phyloP scores from a whole-genome alignment of 2,329 filamentous ascomycete species.

The Macrophomina pseudophaseolina region DNA sequence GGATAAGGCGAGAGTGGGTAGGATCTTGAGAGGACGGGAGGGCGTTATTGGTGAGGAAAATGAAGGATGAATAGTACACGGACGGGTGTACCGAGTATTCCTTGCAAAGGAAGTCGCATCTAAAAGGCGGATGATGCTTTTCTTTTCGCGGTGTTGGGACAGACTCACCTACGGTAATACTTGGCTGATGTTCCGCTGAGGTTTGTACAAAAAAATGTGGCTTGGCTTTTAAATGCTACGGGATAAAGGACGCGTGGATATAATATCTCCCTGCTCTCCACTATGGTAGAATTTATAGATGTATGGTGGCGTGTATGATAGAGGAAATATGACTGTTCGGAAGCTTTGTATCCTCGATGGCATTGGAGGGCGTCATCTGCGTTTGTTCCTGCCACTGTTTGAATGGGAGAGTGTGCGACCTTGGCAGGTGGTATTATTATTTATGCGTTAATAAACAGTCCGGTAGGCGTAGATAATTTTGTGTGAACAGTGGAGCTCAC shows the following conservation, averaged over 20 bases:
- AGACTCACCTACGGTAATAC: not conserved
- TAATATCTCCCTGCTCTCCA: not conserved
- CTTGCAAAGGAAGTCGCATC: not conserved
- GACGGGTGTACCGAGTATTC: no score
- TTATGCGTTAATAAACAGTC: no score
- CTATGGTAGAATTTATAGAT: constrained; percentile 14
- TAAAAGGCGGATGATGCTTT: not conserved
- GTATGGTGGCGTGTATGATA: constrained; percentile 6
- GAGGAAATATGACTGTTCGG: not conserved
- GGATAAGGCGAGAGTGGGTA: constrained; percentile 69
- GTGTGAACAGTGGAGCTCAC: no score
- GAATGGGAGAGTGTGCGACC: no score
- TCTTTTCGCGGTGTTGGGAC: not conserved
- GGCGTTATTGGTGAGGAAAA: constrained; percentile 6
- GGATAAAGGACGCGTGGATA: constrained; percentile 2
- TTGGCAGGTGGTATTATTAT: no score
- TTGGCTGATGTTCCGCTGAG: not conserved
- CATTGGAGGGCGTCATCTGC: no score
- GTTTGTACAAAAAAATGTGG: not conserved
- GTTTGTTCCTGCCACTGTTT: no score
- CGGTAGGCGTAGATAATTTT: no score
- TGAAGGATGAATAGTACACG: not conserved
- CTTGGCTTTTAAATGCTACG: not conserved
- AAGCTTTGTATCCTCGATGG: no score
- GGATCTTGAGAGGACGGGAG: constrained; percentile 64